Evolutionary conservation across 2,329 filamentous ascomycete species (phyloP).

Genomic region (Orbilia brochopaga): DNA sequence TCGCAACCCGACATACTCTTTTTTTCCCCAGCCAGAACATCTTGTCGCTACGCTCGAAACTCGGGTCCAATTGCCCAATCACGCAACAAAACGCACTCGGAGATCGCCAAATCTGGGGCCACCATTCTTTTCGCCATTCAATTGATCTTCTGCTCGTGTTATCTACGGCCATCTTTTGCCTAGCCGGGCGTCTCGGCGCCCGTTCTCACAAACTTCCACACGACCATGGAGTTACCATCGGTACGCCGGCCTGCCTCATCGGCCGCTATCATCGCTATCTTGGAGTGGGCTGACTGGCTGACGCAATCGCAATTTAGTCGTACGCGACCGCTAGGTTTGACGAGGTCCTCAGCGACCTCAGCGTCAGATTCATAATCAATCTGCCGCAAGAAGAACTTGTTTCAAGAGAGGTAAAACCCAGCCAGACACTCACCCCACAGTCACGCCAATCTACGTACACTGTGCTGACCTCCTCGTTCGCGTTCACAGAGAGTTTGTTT

Average conservation of each 20-base stretch:
- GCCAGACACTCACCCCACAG: constrained; percentile 4
- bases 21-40: neutral
- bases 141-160: constrained; percentile 11
- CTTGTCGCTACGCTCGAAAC: constrained; percentile 5
- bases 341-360: constrained; percentile 54
- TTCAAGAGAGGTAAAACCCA: constrained; percentile 73
- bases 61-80: constrained; percentile 16
- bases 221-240: constrained; percentile 42
- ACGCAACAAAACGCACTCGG: constrained; percentile 2
- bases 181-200: constrained; percentile 44
- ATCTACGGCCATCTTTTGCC: constrained; percentile 8
- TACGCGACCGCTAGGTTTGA: constrained; percentile 53
- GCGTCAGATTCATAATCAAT: constrained; percentile 85
- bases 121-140: constrained; percentile 19
- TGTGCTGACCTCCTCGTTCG: constrained; percentile 10
- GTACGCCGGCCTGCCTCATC: constrained; percentile 7
- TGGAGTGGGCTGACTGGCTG: neutral
- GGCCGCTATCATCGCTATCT: neutral
- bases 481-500: constrained; percentile 78
- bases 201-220: constrained; percentile 1
- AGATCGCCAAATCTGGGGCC: neutral
- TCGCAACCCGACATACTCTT: constrained; percentile 1
- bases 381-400: constrained; percentile 88
- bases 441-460: neutral
- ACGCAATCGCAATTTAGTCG: constrained; percentile 46